Conservation (phyloP, 2,329 filamentous ascomycete genomes). For the Botrytis porri region DNA sequence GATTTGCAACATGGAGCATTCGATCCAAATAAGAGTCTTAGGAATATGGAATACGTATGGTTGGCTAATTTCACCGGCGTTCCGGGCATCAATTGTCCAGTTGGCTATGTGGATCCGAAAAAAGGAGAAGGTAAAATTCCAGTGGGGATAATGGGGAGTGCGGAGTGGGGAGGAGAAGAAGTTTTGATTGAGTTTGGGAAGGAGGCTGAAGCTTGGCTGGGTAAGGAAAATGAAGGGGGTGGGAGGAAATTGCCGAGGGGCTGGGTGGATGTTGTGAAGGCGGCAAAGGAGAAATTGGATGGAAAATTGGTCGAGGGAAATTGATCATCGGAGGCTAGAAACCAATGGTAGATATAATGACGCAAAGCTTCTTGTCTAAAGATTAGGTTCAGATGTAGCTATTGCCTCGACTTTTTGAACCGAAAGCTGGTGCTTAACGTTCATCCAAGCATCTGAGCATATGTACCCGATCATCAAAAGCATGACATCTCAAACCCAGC, state of each 20-base stretch:
- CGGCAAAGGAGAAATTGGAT: slow-evolving; percentile 50
- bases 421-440: not conserved
- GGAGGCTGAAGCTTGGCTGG: slow-evolving; percentile 54
- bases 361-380: not conserved
- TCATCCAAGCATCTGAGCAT: not conserved
- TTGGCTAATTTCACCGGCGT: slow-evolving; percentile 79
- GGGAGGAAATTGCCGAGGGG: slow-evolving; percentile 50
- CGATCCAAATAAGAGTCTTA: slow-evolving; percentile 70
- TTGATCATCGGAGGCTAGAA: not conserved
- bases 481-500: not conserved
- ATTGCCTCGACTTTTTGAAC: not conserved
- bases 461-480: not conserved
- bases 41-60: slow-evolving; percentile 83
- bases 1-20: slow-evolving; percentile 69
- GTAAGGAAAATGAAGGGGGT: slow-evolving; percentile 45
- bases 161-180: slow-evolving; percentile 66
- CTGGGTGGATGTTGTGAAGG: slow-evolving; percentile 57
- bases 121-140: slow-evolving; percentile 55
- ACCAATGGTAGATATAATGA: no score
- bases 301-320: slow-evolving; percentile 41
- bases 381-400: not conserved
- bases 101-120: slow-evolving; percentile 58
- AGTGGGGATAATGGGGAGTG: slow-evolving; percentile 61
- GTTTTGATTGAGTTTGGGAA: slow-evolving; percentile 58
- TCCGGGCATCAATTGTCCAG: slow-evolving; percentile 71